phyloP scores from a whole-genome alignment of 225 moss, liverwort and hornwort species.

The Marchantia paleacea region DNA sequence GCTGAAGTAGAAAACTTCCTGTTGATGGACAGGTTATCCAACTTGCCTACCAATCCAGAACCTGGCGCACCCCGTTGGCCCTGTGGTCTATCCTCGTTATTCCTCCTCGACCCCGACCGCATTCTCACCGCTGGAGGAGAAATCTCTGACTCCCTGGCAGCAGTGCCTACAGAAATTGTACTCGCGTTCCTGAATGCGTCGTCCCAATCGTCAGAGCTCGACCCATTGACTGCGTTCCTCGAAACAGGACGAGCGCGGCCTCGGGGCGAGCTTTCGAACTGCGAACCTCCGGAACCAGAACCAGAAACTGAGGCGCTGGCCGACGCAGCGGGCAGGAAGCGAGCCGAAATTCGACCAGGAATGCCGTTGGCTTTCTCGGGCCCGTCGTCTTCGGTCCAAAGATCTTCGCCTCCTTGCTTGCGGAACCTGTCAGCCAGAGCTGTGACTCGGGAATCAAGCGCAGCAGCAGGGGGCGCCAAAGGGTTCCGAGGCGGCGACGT shows the following conservation, averaged over 20 bases:
- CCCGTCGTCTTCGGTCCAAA: constrained; percentile 86
- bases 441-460: constrained; percentile 59
- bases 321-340: constrained; percentile 48
- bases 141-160: neutral
- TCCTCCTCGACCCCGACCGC: constrained; percentile 10
- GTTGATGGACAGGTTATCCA: constrained; percentile 33
- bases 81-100: neutral
- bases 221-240: neutral
- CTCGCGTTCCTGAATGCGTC: constrained; percentile 1
- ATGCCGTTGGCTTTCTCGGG: constrained; percentile 37
- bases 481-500: constrained; percentile 40
- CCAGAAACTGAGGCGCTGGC: constrained; percentile 7
- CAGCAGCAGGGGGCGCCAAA: constrained; percentile 54
- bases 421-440: constrained; percentile 72
- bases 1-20: constrained; percentile 32
- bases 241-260: neutral
- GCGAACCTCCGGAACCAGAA: neutral
- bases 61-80: neutral
- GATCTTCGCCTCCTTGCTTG: constrained; percentile 68
- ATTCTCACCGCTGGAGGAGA: neutral
- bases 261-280: constrained; percentile 11
- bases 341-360: constrained; percentile 53
- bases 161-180: neutral
- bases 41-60: constrained; percentile 31
- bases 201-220: neutral